Evolutionary conservation across 2,329 filamentous ascomycete species (phyloP), one percentile per base, ranked within the genome.

Genomic region (Penicillium sp.): DNA sequence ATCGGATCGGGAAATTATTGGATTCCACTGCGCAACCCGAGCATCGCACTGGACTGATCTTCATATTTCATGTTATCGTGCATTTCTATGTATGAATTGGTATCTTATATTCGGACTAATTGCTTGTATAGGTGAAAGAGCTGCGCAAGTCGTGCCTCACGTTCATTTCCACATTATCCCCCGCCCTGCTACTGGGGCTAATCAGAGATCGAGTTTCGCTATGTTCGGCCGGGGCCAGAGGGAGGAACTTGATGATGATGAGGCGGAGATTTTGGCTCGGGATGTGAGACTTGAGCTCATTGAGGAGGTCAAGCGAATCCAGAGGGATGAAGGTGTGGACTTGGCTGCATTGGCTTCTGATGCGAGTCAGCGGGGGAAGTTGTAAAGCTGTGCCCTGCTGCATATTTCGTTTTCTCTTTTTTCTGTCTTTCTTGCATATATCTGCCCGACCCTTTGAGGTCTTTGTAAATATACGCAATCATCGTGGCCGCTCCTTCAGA

Each of bases 101-200:
- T 18, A 22, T 21, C 18, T 5, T 4, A 32, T 11, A 18, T 13
- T 24, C 21, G 9, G 7, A 7, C 50, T 53, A 50, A 53, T 32
- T 38, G 10, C 6, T 41, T 4, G 13, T 10, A 52, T 61, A 85
- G 84, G 93, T 14, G 87, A 87, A 3, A 85, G 91, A 31, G 93
- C 93, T 2, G 92, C 92, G 2, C 93, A 97, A 76, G 91, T 96
- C 14, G 92, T 97, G 2, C 88, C 89, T 21, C 93, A 97, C 72
- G 88, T 95, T 45, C 93, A 99, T 73, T 97, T 95, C 71, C 94
- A 99, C 66, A 83, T 97, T 48, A 95, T 99, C 32, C 93, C 93
- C 0, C 79, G 93, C 36, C 92, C 92, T 43, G 69, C 73, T 1
- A 54, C 70, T 36, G 68, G 73, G 32, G 48, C 53, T 41, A 42